Base-by-base conservation (phyloP, 306 rosid species). In the Mucuna pruriens region DNA sequence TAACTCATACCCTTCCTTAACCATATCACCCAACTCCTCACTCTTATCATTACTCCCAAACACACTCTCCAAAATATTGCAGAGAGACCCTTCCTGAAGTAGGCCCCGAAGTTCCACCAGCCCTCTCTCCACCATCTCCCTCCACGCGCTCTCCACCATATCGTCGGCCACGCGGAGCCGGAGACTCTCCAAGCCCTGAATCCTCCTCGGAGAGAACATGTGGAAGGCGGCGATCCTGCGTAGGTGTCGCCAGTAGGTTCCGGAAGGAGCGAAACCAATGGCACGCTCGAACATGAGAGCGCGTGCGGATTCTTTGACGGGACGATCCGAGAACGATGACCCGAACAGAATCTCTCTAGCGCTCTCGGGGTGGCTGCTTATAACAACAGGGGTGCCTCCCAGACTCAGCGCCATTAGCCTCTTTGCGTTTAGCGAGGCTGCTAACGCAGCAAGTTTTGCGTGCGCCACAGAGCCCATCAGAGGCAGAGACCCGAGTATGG, bases 211-310 rank as follows among this genome's bases (percentile, higher is more conserved):
- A 8, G 97, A 91, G 63, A 95, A 95, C 92, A 95, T 81, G 80
- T 91, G 87, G 44, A 78, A 73, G 0, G 97, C 88, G 0, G 99
- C 86, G 5, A 95, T 85, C 38, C 91, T 78, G 1, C 98, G 85
- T 0, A 95, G 92, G 3, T 86, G 87, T 44, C 91, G 90, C 98
- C 98, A 95, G 17, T 95, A 91, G 1, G 55, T 45, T 10, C 95
- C 97, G 0, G 86, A 85, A 6, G 97, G 97, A 26, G 98, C 97
- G 57, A 95, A 95, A 9, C 99, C 99, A 65, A 95, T 91, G 83
- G 99, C 97, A 0, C 97, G 97, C 83, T 92, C 95, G 7, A 95
- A 95, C 99, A 91, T 91, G 36, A 95, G 91, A 17, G 81, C 44
- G 3, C 83, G 83, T 40, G 99, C 97, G 0, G 97, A 92, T 16